Percentiles rank a stretch among this genome's conserved stretches.
phyloP scores from a whole-genome alignment of 1,284 basidiomycete genomes.

The Heliocybe sulcata region DNA sequence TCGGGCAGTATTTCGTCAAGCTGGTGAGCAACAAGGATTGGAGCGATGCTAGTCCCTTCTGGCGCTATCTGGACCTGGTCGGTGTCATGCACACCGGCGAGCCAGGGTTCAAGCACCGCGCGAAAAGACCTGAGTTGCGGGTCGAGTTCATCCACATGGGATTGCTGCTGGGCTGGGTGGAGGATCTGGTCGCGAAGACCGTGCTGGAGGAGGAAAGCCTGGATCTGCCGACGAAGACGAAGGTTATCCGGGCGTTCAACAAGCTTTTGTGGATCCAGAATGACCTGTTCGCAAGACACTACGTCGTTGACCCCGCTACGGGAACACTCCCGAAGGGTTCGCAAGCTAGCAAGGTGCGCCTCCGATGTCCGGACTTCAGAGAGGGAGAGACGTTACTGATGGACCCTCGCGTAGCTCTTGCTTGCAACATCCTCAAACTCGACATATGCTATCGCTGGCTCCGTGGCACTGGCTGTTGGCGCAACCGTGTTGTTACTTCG shows the following conservation, averaged over 20 bases:
- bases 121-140: not conserved
- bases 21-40: conserved; percentile 1
- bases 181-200: not conserved
- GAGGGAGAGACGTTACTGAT: not conserved
- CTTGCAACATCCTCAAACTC: not conserved
- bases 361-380: not conserved
- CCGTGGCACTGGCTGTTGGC: not conserved
- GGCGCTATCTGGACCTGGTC: not conserved
- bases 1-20: not conserved
- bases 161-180: not conserved
- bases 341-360: not conserved
- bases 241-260: not conserved
- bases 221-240: not conserved
- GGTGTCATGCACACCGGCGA: not conserved
- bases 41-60: not conserved
- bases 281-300: not conserved
- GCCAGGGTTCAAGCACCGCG: not conserved
- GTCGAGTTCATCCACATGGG: not conserved
- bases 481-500: not conserved
- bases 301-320: not conserved
- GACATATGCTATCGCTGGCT: not conserved
- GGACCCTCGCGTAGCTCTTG: not conserved
- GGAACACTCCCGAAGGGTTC: not conserved
- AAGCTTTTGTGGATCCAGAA: not conserved
- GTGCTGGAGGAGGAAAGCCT: not conserved